A percentile compares a stretch with the other conserved stretches of the same genome.
phyloP scores from a whole-genome alignment of 2,329 filamentous ascomycete genomes.

The Dryadomyces quercus-mongolicae region DNA sequence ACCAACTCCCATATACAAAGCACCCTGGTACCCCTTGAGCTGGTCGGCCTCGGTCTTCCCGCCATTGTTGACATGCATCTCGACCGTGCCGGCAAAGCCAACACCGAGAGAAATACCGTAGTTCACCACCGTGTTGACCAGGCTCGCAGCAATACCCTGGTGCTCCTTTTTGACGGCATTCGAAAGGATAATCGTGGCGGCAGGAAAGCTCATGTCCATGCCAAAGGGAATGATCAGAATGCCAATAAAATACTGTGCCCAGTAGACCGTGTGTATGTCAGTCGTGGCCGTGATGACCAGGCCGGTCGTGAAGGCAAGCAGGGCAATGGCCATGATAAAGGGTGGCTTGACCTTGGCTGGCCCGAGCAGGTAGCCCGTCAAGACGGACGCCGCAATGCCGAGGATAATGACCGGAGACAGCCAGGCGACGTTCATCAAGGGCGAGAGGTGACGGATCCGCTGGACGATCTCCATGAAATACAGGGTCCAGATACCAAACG shows the following conservation, averaged over 20 bases:
- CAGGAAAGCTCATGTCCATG: constrained; percentile 55
- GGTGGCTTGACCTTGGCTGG: constrained; percentile 29
- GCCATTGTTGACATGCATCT: constrained; percentile 24
- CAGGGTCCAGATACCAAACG: constrained; percentile 17
- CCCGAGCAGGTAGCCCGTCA: constrained; percentile 25
- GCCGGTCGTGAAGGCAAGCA: constrained; percentile 28
- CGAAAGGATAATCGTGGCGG: constrained; percentile 46
- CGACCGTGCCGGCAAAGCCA: constrained; percentile 53
- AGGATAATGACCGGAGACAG: constrained; percentile 33
- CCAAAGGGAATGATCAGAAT: constrained; percentile 46
- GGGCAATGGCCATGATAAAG: constrained; percentile 29
- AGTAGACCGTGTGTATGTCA: constrained; percentile 46
- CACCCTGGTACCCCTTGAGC: constrained; percentile 22
- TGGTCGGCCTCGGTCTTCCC: constrained; percentile 13
- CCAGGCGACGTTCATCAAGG: constrained; percentile 25
- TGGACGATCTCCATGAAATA: constrained; percentile 16
- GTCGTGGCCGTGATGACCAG: constrained; percentile 30
- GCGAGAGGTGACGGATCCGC: constrained; percentile 25
- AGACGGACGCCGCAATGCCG: constrained; percentile 26
- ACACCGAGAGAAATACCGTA: constrained; percentile 55
- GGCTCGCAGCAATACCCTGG: constrained; percentile 34
- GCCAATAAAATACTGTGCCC: constrained; percentile 48
- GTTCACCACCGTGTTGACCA: constrained; percentile 54
- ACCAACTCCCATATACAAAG: constrained; percentile 26
- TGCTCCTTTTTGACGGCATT: constrained; percentile 33